Conservation (phyloP, 164 flowering plant species). For the Magnolia officinalis region DNA sequence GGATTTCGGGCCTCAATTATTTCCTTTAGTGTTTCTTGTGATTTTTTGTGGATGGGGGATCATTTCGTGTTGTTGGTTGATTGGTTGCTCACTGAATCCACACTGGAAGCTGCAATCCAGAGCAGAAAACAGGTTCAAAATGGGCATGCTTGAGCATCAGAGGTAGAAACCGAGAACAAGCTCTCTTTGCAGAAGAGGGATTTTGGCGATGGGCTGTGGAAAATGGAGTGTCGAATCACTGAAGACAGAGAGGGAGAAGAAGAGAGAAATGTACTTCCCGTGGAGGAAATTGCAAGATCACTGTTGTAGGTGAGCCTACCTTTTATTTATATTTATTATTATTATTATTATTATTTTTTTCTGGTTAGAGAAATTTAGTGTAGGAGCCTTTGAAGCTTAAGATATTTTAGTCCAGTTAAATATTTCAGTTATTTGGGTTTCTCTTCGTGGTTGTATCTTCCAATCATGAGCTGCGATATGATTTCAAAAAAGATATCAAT, state of each 20-base stretch:
- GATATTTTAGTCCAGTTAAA: background rate
- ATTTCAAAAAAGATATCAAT: constrained; percentile 51
- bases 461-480: constrained; percentile 6
- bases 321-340: constrained; percentile 8
- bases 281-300: constrained; percentile 21
- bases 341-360: constrained; percentile 19
- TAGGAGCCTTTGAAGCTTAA: background rate
- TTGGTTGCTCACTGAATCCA: constrained; percentile 56
- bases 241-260: constrained; percentile 45
- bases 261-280: constrained; percentile 32
- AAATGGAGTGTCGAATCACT: constrained; percentile 65
- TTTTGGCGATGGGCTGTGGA: constrained; percentile 18
- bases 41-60: constrained; percentile 61
- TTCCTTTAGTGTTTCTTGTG: background rate
- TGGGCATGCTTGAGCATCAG: constrained; percentile 12
- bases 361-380: background rate
- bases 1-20: background rate
- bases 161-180: constrained; percentile 18
- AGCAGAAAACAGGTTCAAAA: constrained; percentile 27
- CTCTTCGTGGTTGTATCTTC: background rate
- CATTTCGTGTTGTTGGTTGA: constrained; percentile 73
- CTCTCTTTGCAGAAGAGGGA: constrained; percentile 29
- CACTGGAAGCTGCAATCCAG: constrained; percentile 52
- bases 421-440: background rate
- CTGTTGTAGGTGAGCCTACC: background rate